phyloP scores from a whole-genome alignment of 495 filamentous ascomycete species.

The Penicillium odoratum region DNA sequence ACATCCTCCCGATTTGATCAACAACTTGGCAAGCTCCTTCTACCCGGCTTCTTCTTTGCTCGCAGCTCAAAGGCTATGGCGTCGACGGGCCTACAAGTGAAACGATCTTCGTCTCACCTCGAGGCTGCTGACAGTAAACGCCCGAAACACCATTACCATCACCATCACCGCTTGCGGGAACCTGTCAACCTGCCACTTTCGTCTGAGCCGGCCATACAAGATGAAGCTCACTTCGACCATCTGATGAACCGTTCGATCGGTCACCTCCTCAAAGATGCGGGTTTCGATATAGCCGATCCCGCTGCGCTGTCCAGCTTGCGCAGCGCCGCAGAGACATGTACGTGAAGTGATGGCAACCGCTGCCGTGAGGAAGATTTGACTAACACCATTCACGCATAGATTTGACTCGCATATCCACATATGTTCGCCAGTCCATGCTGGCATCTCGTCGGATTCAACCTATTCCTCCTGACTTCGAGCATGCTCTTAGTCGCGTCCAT shows the following conservation, averaged over 20 bases:
- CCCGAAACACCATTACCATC: slow-evolving; percentile 46
- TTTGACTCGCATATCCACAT: slow-evolving; percentile 55
- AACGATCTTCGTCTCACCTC: slow-evolving; percentile 42
- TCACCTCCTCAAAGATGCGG: slow-evolving; percentile 51
- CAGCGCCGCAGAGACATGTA: slow-evolving; percentile 64
- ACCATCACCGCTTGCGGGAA: slow-evolving; percentile 46
- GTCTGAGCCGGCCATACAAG: slow-evolving; percentile 29
- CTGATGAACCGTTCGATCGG: slow-evolving; percentile 60
- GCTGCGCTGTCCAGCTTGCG: slow-evolving; percentile 60
- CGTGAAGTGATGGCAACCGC: slow-evolving; percentile 15
- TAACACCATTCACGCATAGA: slow-evolving; percentile 39
- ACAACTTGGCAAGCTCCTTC: slow-evolving; percentile 14
- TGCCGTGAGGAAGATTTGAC: neutral
- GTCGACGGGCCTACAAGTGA: slow-evolving; percentile 35
- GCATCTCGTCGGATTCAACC: slow-evolving; percentile 59
- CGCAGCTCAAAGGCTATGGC: slow-evolving; percentile 30
- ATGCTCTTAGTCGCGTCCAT: slow-evolving; percentile 50
- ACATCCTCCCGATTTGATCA: slow-evolving; percentile 5
- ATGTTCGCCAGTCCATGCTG: slow-evolving; percentile 62
- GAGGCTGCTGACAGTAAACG: slow-evolving; percentile 38
- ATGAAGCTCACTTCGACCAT: slow-evolving; percentile 47
- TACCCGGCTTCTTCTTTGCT: slow-evolving; percentile 1
- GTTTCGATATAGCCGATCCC: slow-evolving; percentile 59
- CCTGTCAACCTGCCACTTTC: slow-evolving; percentile 27
- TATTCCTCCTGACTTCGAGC: slow-evolving; percentile 68